Percentiles rank a stretch among this genome's conserved stretches.
Evolutionary conservation across 1,139 yeast species (phyloP).

Genomic region (Yamadazyma siamensis): DNA sequence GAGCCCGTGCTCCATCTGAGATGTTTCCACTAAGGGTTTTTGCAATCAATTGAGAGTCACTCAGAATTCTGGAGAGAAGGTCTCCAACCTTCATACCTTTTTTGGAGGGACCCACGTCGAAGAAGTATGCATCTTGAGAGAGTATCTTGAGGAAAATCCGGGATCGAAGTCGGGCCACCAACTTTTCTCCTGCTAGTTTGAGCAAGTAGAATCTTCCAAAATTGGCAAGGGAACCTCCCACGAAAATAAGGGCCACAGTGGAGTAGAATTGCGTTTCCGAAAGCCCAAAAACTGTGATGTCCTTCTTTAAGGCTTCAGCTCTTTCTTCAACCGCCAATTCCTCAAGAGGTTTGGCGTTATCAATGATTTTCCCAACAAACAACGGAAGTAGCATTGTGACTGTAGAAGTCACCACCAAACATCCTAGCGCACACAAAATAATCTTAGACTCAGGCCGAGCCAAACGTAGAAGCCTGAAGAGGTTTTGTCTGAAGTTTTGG

Average conservation of each 20-base stretch:
- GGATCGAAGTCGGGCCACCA: conserved; percentile 80
- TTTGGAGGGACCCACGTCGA: conserved; percentile 65
- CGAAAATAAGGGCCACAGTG: conserved; percentile 46
- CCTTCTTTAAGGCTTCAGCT: conserved; percentile 36
- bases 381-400: conserved; percentile 70
- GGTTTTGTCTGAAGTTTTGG: conserved; percentile 15
- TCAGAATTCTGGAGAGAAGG: conserved; percentile 78
- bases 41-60: conserved; percentile 88
- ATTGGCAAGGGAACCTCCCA: conserved; percentile 72
- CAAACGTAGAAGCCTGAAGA: conserved; percentile 26
- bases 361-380: conserved; percentile 69
- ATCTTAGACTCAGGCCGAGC: conserved; percentile 39
- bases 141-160: conserved; percentile 72
- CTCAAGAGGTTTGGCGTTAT: conserved; percentile 27
- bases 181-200: conserved; percentile 77
- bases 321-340: conserved; percentile 7
- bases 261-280: conserved; percentile 31
- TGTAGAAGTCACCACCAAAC: conserved; percentile 54
- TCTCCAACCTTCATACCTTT: conserved; percentile 79
- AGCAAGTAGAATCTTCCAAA: conserved; percentile 75
- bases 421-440: conserved; percentile 49
- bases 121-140: conserved; percentile 87
- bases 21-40: conserved; percentile 84
- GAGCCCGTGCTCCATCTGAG: conserved; percentile 84
- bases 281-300: conserved; percentile 27